Conservation (phyloP, 139 green algal species). For the Chlamydomonas eustigma region DNA sequence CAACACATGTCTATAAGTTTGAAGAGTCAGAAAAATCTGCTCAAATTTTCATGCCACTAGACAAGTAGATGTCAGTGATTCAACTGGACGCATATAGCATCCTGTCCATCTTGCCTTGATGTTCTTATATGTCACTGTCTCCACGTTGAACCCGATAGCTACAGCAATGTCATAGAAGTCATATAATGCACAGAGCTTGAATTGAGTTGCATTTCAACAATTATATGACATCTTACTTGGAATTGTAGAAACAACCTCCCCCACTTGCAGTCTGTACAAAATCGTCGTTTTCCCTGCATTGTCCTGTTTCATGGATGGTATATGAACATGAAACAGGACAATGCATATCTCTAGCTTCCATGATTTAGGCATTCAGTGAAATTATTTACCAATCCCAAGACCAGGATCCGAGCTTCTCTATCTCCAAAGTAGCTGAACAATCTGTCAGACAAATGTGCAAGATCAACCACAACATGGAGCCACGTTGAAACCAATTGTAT, state of each 20-base stretch:
- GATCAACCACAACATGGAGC: no score
- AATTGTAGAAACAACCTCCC: slow-evolving; percentile 98
- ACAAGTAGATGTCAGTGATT: no score
- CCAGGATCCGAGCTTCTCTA: slow-evolving; percentile 93
- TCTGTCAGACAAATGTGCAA: no score
- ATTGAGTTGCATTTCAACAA: neutral
- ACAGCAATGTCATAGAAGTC: slow-evolving; percentile 14
- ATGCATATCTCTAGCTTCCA: no score
- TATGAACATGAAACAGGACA: neutral
- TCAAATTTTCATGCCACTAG: no score
- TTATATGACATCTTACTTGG: slow-evolving; percentile 76
- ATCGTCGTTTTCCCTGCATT: slow-evolving; percentile 99
- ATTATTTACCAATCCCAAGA: slow-evolving; percentile 74
- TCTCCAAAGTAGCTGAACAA: slow-evolving; percentile 90
- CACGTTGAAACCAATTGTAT: no score
- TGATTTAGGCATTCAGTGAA: no score
- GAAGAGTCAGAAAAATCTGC: no score
- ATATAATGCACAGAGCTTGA: neutral
- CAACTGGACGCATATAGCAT: no score
- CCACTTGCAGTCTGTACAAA: slow-evolving; percentile 95
- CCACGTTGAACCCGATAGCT: slow-evolving; percentile 99
- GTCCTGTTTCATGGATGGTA: slow-evolving; percentile 39
- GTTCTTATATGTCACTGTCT: slow-evolving; percentile 99
- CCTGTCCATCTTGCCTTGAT: slow-evolving; percentile 69
- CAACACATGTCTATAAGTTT: no score